Evolutionary conservation across 169 alveolate species (phyloP), one percentile per base, ranked within the genome.

Genomic region (Babesia gibsoni): DNA sequence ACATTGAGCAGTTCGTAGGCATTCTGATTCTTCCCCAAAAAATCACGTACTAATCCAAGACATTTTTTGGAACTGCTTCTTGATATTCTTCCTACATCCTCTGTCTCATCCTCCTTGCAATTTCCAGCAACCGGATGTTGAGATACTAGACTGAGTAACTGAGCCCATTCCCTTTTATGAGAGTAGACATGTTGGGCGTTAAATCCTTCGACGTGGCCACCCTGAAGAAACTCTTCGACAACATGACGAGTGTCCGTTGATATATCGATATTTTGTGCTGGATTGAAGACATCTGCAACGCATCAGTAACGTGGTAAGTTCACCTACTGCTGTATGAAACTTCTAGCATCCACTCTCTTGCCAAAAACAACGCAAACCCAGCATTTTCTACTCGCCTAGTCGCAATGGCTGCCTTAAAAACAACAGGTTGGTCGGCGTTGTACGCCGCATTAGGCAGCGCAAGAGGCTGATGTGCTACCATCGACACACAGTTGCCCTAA

Each of bases 1-100:
- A 84, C 89, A 48, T 83, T 54, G 36, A 88, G 72, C 37, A 88
- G 63, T 29, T 83, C 85, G 73, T 88, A 88, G 2, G 88, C 89
- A 37, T 83, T 57, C 64, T 79, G 67, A 53, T 88, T 82, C 52
- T 88, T 66, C 32, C 75, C 36, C 50, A 83, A 65, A 53, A 84
- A 88, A 37, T 83, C 82, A 43, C 88, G 43, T 20, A 88, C 88
- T 48, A 88, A 42, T 16, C 86, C 82, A 48, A 77, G 58, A n/a
- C 79, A 63, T 23, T 66, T 69, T 12, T 32, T 70, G 0, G 61
- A 58, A 49, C 61, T 67, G 39, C 46, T 35, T 54, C 30, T 77
- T 0, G 32, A 10, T 23, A 29, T n/a, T 18, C 35, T 54, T 0
- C 53, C 46, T 20, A 36, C 18, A 65, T 56, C 75, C 0, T 32